Evolutionary conservation across 805 yeast species (phyloP).

Genomic region (Saccharomycopsis javanensis): DNA sequence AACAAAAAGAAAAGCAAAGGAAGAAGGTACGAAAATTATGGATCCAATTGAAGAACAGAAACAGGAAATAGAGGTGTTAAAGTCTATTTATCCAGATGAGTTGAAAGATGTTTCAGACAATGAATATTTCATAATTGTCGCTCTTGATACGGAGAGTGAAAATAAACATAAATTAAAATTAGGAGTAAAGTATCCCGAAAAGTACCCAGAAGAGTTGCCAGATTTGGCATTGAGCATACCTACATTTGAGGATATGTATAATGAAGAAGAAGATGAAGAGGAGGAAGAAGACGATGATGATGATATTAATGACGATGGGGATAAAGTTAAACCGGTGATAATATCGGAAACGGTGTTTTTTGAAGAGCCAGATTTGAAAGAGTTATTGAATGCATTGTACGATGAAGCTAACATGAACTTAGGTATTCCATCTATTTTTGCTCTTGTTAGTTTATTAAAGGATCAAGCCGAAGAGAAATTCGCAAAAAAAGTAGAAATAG

Average conservation of each 20-base stretch:
- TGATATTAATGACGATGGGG: conserved; percentile 30
- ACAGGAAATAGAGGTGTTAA: conserved; percentile 84
- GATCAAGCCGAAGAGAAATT: conserved; percentile 71
- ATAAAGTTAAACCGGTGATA: conserved; percentile 34
- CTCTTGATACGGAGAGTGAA: conserved; percentile 58
- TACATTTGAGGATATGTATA: conserved; percentile 17
- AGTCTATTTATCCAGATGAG: conserved; percentile 92
- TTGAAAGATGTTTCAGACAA: conserved; percentile 36
- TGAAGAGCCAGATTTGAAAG: conserved; percentile 36
- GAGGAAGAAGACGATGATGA: conserved; percentile 40
- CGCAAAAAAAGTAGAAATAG: conserved; percentile 41
- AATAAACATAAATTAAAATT: conserved; percentile 47
- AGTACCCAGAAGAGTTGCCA: conserved; percentile 78
- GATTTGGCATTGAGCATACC: conserved; percentile 33
- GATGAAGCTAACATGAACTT: conserved; percentile 66
- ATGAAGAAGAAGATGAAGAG: conserved; percentile 28
- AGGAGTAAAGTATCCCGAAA: conserved; percentile 61
- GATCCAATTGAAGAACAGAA: conserved; percentile 73
- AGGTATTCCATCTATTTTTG: conserved; percentile 89
- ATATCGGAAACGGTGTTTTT: conserved; percentile 52
- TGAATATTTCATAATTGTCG: conserved; percentile 47
- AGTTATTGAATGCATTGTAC: conserved; percentile 32
- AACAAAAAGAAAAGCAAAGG: background rate
- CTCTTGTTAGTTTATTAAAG: conserved; percentile 65
- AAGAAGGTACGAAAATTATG: conserved; percentile 33